Conservation (phyloP, 495 filamentous ascomycete species). For the Astrocystis sublimbata region DNA sequence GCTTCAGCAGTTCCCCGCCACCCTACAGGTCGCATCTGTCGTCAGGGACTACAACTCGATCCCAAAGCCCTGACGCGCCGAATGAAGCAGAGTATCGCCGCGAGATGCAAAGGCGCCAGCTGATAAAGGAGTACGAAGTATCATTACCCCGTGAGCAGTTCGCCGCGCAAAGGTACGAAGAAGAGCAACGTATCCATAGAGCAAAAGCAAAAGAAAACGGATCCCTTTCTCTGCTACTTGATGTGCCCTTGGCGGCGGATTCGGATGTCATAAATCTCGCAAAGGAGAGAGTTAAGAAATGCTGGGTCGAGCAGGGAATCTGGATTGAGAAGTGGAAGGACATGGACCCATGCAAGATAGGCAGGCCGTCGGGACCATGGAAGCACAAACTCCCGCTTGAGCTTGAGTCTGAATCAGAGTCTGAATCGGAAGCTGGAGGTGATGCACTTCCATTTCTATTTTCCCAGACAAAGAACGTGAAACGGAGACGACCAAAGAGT, state of each 20-base stretch:
- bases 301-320: slow-evolving; percentile 33
- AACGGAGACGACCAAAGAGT: too few relatives aligned
- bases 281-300: slow-evolving; percentile 18
- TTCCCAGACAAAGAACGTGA: too few relatives aligned
- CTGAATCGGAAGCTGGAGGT: too few relatives aligned
- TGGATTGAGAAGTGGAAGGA: slow-evolving; percentile 24
- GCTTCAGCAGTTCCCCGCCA: not conserved
- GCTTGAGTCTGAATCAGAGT: not conserved
- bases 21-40: not conserved
- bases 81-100: not conserved
- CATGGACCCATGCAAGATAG: too few relatives aligned
- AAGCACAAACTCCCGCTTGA: slow-evolving; percentile 17
- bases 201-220: not conserved
- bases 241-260: too few relatives aligned
- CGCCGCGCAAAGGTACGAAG: not conserved
- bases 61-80: not conserved
- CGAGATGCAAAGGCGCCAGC: too few relatives aligned
- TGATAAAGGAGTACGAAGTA: too few relatives aligned
- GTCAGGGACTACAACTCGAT: not conserved
- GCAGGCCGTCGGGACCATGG: slow-evolving; percentile 12
- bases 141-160: too few relatives aligned
- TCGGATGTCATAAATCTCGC: not conserved
- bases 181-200: not conserved
- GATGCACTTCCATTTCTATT: too few relatives aligned
- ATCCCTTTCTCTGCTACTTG: too few relatives aligned